Evolutionary conservation across 208 protist species (phyloP).

Genomic region (Leishmania major): DNA sequence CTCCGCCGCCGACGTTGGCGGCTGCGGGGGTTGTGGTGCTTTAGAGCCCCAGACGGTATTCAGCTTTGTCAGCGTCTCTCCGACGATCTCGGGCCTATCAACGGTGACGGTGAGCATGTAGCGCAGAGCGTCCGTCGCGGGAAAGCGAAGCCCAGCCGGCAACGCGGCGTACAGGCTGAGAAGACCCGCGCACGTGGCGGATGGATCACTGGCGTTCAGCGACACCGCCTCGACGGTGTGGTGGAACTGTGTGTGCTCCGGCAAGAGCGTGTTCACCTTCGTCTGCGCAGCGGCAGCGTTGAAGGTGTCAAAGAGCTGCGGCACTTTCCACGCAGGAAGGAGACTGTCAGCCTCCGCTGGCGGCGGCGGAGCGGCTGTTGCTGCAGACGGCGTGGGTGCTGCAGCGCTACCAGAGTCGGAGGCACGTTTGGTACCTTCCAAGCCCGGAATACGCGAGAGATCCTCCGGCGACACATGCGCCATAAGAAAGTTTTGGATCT

Average conservation of each 20-base stretch:
- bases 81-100: neutral
- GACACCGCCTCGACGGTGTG: conserved; percentile 10
- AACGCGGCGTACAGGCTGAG: conserved; percentile 21
- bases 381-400: neutral
- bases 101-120: conserved; percentile 18
- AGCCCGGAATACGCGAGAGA: conserved; percentile 29
- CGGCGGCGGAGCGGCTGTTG: neutral
- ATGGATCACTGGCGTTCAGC: neutral
- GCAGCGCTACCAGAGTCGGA: neutral
- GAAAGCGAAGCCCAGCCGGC: conserved; percentile 38
- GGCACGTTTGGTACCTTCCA: conserved; percentile 18
- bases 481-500: conserved; percentile 94
- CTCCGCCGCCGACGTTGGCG: conserved; percentile 24
- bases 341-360: neutral
- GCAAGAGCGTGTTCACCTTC: conserved; percentile 58
- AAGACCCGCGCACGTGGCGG: conserved; percentile 15
- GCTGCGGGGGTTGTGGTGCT: conserved; percentile 5
- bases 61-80: conserved; percentile 3
- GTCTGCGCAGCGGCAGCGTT: conserved; percentile 51
- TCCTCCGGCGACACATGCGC: conserved; percentile 60
- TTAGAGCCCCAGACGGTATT: conserved; percentile 4
- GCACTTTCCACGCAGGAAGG: conserved; percentile 20
- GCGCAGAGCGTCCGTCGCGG: conserved; percentile 38
- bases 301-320: conserved; percentile 45
- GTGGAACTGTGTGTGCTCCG: conserved; percentile 8